These are phyloP conservation scores for Rutstroemia sp. DNA, from an alignment of 2,329 filamentous ascomycete species.

Conservation along the genomic window DNA sequence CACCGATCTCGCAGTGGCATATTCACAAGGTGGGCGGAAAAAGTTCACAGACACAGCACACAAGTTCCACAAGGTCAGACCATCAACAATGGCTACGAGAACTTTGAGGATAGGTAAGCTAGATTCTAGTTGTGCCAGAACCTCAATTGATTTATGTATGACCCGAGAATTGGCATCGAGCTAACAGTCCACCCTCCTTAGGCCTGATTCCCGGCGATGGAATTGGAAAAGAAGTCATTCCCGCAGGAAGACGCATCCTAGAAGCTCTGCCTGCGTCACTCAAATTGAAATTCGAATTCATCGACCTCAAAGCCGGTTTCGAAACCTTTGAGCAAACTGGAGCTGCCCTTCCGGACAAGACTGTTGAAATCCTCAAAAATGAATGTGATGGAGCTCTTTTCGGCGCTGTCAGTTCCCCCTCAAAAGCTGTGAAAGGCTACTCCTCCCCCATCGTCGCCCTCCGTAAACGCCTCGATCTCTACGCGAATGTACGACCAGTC, in stretches of 20 bases:
- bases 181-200: slow-evolving; percentile 30
- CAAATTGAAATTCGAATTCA: slow-evolving; percentile 87
- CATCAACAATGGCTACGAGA: slow-evolving; percentile 49
- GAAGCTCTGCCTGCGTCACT: slow-evolving; percentile 90
- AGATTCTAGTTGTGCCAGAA: slow-evolving; percentile 4
- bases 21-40: background rate
- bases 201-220: slow-evolving; percentile 96
- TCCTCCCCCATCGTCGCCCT: slow-evolving; percentile 84
- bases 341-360: slow-evolving; percentile 80
- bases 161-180: background rate
- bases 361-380: slow-evolving; percentile 77
- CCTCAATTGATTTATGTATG: slow-evolving; percentile 10
- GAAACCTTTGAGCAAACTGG: slow-evolving; percentile 89
- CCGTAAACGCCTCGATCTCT: slow-evolving; percentile 89
- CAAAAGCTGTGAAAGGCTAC: slow-evolving; percentile 86
- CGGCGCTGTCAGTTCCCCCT: slow-evolving; percentile 89
- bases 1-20: slow-evolving; percentile 15
- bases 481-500: slow-evolving; percentile 95
- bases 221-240: slow-evolving; percentile 97
- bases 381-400: slow-evolving; percentile 97
- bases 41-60: background rate
- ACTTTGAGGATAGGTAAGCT: slow-evolving; percentile 59
- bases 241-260: slow-evolving; percentile 82
- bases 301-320: slow-evolving; percentile 87
- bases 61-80: background rate